These are phyloP conservation scores for Saturnispora dispora DNA, from an alignment of 805 yeast species.

Conservation along the genomic window DNA sequence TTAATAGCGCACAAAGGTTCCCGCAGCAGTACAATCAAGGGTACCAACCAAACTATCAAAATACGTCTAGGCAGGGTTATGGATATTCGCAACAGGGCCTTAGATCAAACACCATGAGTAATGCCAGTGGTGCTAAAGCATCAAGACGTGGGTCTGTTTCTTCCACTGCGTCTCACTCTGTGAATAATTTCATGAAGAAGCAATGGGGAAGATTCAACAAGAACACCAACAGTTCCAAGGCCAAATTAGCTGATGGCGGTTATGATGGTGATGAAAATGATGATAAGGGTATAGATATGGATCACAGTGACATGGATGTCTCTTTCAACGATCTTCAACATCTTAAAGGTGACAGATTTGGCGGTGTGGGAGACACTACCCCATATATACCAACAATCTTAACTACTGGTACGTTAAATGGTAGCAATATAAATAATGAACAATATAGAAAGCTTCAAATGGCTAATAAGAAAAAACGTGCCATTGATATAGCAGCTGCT, in stretches of 20 bases:
- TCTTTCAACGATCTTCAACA: conserved; percentile 60
- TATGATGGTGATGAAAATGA: conserved; percentile 23
- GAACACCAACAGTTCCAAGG: background rate
- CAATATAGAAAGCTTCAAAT: conserved; percentile 66
- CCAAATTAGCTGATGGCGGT: conserved; percentile 15
- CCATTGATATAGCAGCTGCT: conserved; percentile 22
- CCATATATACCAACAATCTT: conserved; percentile 69
- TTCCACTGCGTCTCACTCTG: conserved; percentile 12
- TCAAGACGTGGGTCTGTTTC: conserved; percentile 12
- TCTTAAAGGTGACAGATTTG: conserved; percentile 54
- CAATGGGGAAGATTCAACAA: conserved; percentile 23
- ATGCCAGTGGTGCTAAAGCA: conserved; percentile 3
- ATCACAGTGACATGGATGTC: conserved; percentile 29
- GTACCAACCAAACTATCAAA: conserved; percentile 2
- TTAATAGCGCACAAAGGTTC: conserved; percentile 15
- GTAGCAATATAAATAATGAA: conserved; percentile 35
- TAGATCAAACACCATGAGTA: conserved; percentile 5
- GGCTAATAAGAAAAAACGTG: conserved; percentile 52
- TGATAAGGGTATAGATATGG: conserved; percentile 24
- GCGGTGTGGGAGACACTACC: conserved; percentile 42
- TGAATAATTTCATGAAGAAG: conserved; percentile 36
- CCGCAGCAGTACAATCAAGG: conserved; percentile 13
- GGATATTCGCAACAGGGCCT: conserved; percentile 5
- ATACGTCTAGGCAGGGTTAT: background rate
- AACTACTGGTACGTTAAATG: conserved; percentile 24